phyloP scores from a whole-genome alignment of 495 filamentous ascomycete genomes.

The Melanomma pulvis-pyrius region DNA sequence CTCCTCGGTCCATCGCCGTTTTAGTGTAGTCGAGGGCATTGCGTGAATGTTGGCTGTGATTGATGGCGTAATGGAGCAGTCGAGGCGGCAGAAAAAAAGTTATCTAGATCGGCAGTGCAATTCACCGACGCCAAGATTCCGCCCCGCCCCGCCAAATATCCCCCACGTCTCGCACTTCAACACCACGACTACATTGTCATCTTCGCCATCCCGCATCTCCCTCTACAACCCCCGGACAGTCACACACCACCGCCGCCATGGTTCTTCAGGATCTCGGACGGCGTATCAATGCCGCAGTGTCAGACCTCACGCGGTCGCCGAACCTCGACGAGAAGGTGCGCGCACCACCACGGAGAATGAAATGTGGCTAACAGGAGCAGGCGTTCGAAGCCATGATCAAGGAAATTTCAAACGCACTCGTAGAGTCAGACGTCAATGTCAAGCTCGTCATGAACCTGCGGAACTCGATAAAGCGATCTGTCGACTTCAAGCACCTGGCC shows the following conservation, averaged over 20 bases:
- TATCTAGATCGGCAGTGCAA: conserved; percentile 2
- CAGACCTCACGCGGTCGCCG: conserved; percentile 84
- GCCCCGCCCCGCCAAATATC: conserved; percentile 12
- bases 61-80: not conserved
- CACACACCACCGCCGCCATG: conserved; percentile 56
- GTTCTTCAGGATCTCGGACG: conserved; percentile 98
- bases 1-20: conserved; percentile 41
- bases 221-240: not conserved
- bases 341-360: not conserved
- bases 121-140: conserved; percentile 25
- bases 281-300: conserved; percentile 96
- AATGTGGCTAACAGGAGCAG: conserved; percentile 50
- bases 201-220: not conserved
- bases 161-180: conserved; percentile 8
- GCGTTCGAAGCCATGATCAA: conserved; percentile 98
- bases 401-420: conserved; percentile 89
- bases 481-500: conserved; percentile 91
- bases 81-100: conserved; percentile 10
- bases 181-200: not conserved
- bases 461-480: conserved; percentile 85
- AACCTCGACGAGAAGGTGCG: conserved; percentile 97
- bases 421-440: conserved; percentile 96
- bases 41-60: not conserved
- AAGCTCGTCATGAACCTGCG: conserved; percentile 89
- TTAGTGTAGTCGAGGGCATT: conserved; percentile 39